Evolutionary conservation across 83 land plant genomes (phyloP).

Genomic region (Diphasiastrum complanatum): DNA sequence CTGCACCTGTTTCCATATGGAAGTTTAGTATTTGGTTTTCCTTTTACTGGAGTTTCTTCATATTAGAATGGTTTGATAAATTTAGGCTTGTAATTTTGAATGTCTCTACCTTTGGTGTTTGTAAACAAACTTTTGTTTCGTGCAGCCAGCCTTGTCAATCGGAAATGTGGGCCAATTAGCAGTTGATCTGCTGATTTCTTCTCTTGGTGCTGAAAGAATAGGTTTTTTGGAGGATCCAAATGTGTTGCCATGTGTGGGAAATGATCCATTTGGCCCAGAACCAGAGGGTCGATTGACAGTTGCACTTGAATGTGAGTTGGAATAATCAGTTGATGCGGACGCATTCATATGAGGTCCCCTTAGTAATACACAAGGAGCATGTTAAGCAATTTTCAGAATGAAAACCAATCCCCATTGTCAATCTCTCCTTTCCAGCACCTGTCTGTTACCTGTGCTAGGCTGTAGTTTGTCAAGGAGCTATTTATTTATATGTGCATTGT

Average conservation of each 20-base stretch:
- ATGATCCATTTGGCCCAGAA: constrained; percentile 71
- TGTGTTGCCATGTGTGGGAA: constrained; percentile 91
- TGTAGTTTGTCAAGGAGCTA: no score
- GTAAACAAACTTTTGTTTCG: no score
- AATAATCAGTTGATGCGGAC: neutral
- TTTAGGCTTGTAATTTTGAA: no score
- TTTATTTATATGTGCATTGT: no score
- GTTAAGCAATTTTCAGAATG: neutral
- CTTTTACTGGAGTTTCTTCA: no score
- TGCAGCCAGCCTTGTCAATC: constrained; percentile 87
- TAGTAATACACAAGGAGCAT: neutral
- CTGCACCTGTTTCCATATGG: no score
- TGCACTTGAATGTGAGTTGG: constrained; percentile 68
- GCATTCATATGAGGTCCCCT: neutral
- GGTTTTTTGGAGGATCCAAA: constrained; percentile 82
- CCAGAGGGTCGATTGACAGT: constrained; percentile 66
- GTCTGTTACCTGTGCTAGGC: no score
- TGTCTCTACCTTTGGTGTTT: no score
- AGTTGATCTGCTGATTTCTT: constrained; percentile 69
- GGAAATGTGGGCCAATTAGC: constrained; percentile 97
- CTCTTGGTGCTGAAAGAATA: constrained; percentile 43
- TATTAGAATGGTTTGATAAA: no score
- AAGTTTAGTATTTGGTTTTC: no score
- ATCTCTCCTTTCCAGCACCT: no score
- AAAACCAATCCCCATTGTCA: no score